Conservation (phyloP, 768 basidiomycete species). For the Phlebiopsis gigantea region DNA sequence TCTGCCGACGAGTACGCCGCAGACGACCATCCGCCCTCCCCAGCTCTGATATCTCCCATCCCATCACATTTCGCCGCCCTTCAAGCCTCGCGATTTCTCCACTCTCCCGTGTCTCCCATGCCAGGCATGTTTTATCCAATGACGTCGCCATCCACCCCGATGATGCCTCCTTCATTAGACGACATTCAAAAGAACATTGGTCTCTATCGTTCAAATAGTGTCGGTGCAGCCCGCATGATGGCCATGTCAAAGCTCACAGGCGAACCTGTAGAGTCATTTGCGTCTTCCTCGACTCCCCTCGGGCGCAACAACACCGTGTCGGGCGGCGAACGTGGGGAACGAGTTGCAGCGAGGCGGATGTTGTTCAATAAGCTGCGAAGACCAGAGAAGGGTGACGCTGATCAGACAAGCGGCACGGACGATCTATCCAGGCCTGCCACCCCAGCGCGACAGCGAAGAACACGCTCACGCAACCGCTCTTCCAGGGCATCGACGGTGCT, state of each 20-base stretch:
- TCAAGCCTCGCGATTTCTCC: constrained; percentile 37
- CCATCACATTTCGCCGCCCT: constrained; percentile 48
- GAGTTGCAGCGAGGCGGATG: constrained; percentile 58
- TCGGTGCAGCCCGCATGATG: constrained; percentile 60
- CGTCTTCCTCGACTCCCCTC: constrained; percentile 31
- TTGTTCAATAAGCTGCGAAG: constrained; percentile 49
- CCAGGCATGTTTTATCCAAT: constrained; percentile 58
- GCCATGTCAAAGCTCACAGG: constrained; percentile 87
- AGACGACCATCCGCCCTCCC: constrained; percentile 35
- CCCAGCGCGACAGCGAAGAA: constrained; percentile 45
- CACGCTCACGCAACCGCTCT: constrained; percentile 43
- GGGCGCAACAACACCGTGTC: constrained; percentile 76
- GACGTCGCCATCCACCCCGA: constrained; percentile 59
- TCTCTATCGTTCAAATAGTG: constrained; percentile 87
- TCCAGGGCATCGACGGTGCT: constrained; percentile 38
- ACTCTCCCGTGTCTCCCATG: constrained; percentile 38
- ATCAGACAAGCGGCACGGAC: constrained; percentile 35
- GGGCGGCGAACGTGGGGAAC: constrained; percentile 79
- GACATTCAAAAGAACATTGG: constrained; percentile 60
- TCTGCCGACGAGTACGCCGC: constrained; percentile 51
- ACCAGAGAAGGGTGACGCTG: constrained; percentile 60
- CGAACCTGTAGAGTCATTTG: constrained; percentile 53
- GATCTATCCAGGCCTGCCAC: constrained; percentile 18
- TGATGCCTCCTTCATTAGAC: constrained; percentile 69
- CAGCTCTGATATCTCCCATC: constrained; percentile 46